Evolutionary conservation across 345 rosid genomes (phyloP).

Genomic region (Pseudoturritis turrita): DNA sequence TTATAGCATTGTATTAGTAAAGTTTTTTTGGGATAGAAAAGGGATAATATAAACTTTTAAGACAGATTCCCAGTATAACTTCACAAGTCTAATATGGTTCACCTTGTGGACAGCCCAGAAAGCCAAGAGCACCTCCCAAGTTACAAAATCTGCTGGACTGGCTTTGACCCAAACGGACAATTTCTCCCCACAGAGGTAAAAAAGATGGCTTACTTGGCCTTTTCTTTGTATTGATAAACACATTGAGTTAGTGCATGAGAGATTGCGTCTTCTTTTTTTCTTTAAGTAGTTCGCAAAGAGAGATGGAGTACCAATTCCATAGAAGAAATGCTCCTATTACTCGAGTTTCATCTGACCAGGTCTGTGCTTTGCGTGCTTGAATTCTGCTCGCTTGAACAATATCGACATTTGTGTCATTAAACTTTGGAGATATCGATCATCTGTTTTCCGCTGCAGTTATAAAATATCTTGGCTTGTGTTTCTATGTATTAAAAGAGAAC

Average conservation of each 20-base stretch:
- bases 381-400: neutral
- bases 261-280: neutral
- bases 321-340: conserved; percentile 29
- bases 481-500: neutral
- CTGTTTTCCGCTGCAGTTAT: neutral
- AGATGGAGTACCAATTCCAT: conserved; percentile 30
- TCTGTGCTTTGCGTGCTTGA: conserved; percentile 14
- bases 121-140: conserved; percentile 12
- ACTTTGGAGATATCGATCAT: neutral
- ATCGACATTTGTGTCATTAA: neutral
- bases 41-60: neutral
- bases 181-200: conserved; percentile 12
- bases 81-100: neutral
- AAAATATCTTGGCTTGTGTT: neutral
- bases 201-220: neutral
- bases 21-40: neutral
- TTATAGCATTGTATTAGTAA: too few relatives aligned
- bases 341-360: conserved; percentile 76
- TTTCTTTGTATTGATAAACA: neutral
- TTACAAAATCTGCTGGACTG: conserved; percentile 1
- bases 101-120: conserved; percentile 22
- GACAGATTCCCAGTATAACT: neutral
- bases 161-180: neutral
- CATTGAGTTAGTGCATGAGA: neutral
- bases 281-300: conserved; percentile 33